Conservation (phyloP, 1,139 yeast species). For the Debaryomyces subglobosus region DNA sequence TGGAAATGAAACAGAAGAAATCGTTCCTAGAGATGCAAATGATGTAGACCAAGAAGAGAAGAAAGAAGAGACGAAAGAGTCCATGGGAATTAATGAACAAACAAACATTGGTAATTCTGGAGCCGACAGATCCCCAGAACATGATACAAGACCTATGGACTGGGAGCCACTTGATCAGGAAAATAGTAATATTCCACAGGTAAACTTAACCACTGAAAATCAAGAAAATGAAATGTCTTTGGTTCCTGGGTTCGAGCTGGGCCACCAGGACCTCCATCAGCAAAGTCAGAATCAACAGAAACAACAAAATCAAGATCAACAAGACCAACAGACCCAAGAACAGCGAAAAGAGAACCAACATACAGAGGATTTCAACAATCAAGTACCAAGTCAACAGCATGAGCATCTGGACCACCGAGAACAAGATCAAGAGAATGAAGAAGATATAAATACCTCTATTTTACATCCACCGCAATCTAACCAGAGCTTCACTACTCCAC, state of each 20-base stretch:
- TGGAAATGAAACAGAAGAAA: not conserved
- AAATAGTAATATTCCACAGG: not conserved
- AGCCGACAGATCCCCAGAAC: not conserved
- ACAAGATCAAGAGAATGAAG: slow-evolving; percentile 8
- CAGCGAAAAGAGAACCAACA: slow-evolving; percentile 8
- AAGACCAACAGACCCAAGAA: not conserved
- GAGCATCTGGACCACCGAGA: not conserved
- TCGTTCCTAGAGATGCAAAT: not conserved
- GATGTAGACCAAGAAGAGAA: not conserved
- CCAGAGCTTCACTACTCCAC: slow-evolving; percentile 38
- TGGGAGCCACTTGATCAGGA: not conserved
- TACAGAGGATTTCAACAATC: not conserved
- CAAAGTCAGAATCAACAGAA: not conserved
- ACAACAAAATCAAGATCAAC: not conserved
- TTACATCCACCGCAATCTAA: slow-evolving; percentile 1
- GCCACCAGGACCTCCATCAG: not conserved
- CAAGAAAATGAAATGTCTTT: not conserved
- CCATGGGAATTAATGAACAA: not conserved
- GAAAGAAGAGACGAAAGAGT: not conserved
- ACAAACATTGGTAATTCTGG: not conserved
- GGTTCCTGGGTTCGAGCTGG: not conserved
- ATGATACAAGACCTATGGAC: not conserved
- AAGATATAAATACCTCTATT: slow-evolving; percentile 11
- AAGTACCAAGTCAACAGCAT: not conserved
- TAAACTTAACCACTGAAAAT: not conserved